Evolutionary conservation across 2,329 filamentous ascomycete species (phyloP).

Genomic region (Fusarium oxysporum): DNA sequence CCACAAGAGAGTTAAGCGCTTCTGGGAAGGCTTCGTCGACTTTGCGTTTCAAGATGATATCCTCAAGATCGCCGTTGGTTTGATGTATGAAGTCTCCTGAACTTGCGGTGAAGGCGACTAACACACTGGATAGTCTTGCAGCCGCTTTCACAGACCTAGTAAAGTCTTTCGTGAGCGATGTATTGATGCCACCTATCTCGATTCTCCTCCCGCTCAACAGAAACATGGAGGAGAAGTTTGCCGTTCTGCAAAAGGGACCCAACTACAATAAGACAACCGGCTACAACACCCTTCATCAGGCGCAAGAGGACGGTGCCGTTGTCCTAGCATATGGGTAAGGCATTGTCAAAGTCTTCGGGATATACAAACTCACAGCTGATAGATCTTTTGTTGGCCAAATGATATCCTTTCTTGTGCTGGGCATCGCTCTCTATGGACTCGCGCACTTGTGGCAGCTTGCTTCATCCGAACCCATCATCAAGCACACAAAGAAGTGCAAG

Average conservation of each 20-base stretch:
- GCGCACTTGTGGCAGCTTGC: conserved; percentile 71
- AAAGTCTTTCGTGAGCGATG: conserved; percentile 77
- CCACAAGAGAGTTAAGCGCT: conserved; percentile 59
- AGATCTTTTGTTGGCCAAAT: conserved; percentile 72
- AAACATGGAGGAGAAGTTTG: conserved; percentile 81
- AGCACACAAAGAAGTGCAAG: conserved; percentile 74
- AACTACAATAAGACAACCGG: conserved; percentile 63
- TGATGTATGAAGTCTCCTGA: conserved; percentile 67
- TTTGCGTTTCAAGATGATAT: conserved; percentile 82
- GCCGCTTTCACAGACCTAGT: conserved; percentile 77
- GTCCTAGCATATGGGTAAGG: conserved; percentile 76
- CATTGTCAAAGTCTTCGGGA: accelerated
- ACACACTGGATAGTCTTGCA: conserved; percentile 64
- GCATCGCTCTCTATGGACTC: conserved; percentile 72
- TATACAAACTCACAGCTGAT: not conserved
- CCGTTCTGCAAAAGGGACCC: conserved; percentile 69
- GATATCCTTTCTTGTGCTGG: conserved; percentile 74
- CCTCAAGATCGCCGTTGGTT: conserved; percentile 78
- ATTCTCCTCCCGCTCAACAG: conserved; percentile 75
- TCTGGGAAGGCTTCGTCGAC: conserved; percentile 74
- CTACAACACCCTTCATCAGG: conserved; percentile 78
- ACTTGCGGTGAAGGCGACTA: not conserved
- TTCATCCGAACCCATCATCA: conserved; percentile 75
- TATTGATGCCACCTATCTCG: conserved; percentile 76
- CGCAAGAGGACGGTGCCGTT: conserved; percentile 76